These are phyloP conservation scores for Amanita thiersii DNA, from an alignment of 768 basidiomycete genomes.

Conservation along the genomic window DNA sequence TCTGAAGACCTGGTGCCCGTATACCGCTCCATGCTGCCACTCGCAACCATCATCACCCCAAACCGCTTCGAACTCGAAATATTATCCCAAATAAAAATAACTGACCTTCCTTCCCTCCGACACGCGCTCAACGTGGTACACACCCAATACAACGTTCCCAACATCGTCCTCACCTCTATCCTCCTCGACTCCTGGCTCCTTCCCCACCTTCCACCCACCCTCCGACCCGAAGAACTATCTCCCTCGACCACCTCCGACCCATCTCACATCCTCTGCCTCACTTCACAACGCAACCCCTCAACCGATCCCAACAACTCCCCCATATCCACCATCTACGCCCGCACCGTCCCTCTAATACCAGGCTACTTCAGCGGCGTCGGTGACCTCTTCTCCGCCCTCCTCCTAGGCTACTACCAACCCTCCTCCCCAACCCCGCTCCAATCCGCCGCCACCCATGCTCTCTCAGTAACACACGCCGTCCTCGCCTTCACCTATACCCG, in stretches of 20 bases:
- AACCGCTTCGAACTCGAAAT: conserved; percentile 99
- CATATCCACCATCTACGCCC: conserved; percentile 32
- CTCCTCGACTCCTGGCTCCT: conserved; percentile 60
- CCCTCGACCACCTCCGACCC: too few species aligned
- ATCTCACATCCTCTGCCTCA: conserved; percentile 71
- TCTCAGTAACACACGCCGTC: conserved; percentile 71
- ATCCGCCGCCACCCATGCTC: conserved; percentile 55
- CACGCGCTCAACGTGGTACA: conserved; percentile 71
- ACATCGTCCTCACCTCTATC: conserved; percentile 91
- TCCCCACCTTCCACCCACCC: conserved; percentile 36
- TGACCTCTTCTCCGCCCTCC: conserved; percentile 91
- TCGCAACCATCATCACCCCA: conserved; percentile 91
- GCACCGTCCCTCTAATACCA: conserved; percentile 63
- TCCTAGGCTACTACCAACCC: conserved; percentile 68
- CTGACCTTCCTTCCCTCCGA: conserved; percentile 57
- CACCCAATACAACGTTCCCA: conserved; percentile 61
- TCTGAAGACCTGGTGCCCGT: conserved; percentile 79
- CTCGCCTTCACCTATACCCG: conserved; percentile 52
- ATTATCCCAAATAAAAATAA: conserved; percentile 65
- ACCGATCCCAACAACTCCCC: not conserved
- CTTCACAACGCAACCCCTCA: conserved; percentile 40
- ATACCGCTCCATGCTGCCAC: conserved; percentile 71
- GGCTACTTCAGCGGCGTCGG: conserved; percentile 97
- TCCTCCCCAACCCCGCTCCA: conserved; percentile 2
- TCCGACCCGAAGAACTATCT: conserved; percentile 26